A percentile compares a stretch with the other conserved stretches of the same genome.
phyloP scores from a whole-genome alignment of 805 yeast species.

The Teunomyces aglyptinius region DNA sequence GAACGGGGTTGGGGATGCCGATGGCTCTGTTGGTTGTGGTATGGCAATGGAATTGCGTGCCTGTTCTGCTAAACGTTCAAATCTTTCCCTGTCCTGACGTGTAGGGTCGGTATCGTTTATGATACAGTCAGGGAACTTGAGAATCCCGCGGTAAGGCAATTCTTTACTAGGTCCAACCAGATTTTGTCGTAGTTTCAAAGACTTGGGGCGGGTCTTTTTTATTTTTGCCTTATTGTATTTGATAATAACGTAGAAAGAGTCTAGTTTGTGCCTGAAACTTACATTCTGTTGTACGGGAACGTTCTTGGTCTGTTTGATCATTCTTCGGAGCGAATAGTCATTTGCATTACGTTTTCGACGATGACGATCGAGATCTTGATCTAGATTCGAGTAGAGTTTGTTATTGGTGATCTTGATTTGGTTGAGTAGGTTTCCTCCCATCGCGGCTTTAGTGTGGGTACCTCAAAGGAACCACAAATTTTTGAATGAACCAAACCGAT shows the following conservation, averaged over 20 bases:
- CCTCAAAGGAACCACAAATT: background rate
- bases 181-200: conserved; percentile 16
- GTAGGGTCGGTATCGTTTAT: conserved; percentile 64
- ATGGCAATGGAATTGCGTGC: background rate
- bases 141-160: conserved; percentile 66
- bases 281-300: background rate
- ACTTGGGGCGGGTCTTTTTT: background rate
- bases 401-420: conserved; percentile 31
- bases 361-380: conserved; percentile 19
- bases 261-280: background rate
- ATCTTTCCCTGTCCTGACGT: conserved; percentile 46
- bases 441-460: background rate
- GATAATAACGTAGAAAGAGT: background rate
- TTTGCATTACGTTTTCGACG: conserved; percentile 14
- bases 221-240: background rate
- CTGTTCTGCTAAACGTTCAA: conserved; percentile 25
- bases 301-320: conserved; percentile 16
- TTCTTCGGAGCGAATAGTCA: conserved; percentile 18
- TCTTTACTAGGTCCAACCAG: conserved; percentile 31
- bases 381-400: conserved; percentile 22
- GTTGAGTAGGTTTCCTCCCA: conserved; percentile 18
- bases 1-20: conserved; percentile 15
- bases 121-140: conserved; percentile 55
- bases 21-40: background rate
- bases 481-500: background rate